A percentile compares a stretch with the other conserved stretches of the same genome.
phyloP scores from a whole-genome alignment of 2,329 filamentous ascomycete genomes.

The Myriosclerotinia duriaeana region DNA sequence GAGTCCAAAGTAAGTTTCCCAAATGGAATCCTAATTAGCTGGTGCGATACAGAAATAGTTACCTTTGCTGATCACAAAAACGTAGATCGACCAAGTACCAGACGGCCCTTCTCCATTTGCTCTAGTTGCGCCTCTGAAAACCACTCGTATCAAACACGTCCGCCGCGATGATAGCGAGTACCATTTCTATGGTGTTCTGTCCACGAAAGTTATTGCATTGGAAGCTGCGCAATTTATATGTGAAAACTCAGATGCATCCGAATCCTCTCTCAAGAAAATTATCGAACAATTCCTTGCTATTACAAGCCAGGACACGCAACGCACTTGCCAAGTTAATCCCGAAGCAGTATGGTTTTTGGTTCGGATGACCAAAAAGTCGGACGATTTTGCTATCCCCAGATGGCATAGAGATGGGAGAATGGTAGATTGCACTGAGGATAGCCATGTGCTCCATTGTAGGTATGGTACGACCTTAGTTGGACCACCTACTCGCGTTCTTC shows the following conservation, averaged over 20 bases:
- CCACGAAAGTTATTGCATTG: background rate
- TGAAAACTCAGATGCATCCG: background rate
- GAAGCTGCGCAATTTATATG: slow-evolving; percentile 20
- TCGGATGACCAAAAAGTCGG: slow-evolving; percentile 1
- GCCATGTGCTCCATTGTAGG: slow-evolving; percentile 12
- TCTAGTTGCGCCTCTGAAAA: background rate
- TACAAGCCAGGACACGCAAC: slow-evolving; percentile 1
- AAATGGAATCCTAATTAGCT: too few relatives aligned
- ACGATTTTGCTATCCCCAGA: background rate
- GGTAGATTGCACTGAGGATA: background rate
- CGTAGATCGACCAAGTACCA: background rate
- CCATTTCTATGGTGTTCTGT: slow-evolving; percentile 7
- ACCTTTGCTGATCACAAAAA: background rate
- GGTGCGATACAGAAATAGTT: background rate
- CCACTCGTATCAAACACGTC: background rate
- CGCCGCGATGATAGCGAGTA: background rate
- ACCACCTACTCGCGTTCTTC: slow-evolving; percentile 16
- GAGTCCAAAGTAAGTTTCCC: background rate
- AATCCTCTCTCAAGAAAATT: background rate
- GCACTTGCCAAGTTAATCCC: background rate
- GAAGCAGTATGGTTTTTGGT: slow-evolving; percentile 20
- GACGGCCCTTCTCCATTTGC: background rate
- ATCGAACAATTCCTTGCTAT: slow-evolving; percentile 1
- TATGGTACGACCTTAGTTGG: slow-evolving; percentile 10
- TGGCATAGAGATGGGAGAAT: slow-evolving; percentile 23